Evolutionary conservation across 176 grass and related monocot species (phyloP).

Genomic region (Zizania latifolia): DNA sequence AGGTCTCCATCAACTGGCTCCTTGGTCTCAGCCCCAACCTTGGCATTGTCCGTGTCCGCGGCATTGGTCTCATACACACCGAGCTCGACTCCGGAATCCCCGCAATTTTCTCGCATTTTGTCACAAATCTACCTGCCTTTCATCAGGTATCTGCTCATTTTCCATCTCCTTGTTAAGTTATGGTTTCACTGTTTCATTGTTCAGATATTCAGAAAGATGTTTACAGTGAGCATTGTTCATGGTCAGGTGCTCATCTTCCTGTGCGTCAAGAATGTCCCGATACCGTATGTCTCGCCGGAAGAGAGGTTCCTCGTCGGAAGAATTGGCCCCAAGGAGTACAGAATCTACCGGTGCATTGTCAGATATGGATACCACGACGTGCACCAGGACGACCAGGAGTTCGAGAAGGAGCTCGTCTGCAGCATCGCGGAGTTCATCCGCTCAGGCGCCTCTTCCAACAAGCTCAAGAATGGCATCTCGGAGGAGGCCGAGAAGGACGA

Average conservation of each 20-base stretch:
- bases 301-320: slow-evolving; percentile 81
- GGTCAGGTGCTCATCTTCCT: slow-evolving; percentile 84
- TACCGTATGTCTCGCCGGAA: slow-evolving; percentile 59
- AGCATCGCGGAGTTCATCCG: slow-evolving; percentile 96
- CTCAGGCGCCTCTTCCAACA: slow-evolving; percentile 25
- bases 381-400: slow-evolving; percentile 86
- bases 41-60: slow-evolving; percentile 71
- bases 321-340: slow-evolving; percentile 81
- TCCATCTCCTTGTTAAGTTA: not conserved
- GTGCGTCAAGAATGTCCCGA: slow-evolving; percentile 83
- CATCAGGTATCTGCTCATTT: slow-evolving; percentile 56
- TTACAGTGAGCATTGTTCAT: not conserved
- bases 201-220: slow-evolving; percentile 7
- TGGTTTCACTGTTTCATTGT: not conserved
- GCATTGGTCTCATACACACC: slow-evolving; percentile 80
- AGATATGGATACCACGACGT: slow-evolving; percentile 88
- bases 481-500: slow-evolving; percentile 45
- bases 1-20: slow-evolving; percentile 94
- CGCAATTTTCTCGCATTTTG: slow-evolving; percentile 92
- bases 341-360: slow-evolving; percentile 88
- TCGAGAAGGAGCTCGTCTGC: slow-evolving; percentile 85
- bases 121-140: slow-evolving; percentile 93
- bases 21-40: slow-evolving; percentile 68
- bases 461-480: slow-evolving; percentile 7
- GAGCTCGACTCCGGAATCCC: slow-evolving; percentile 89